Evolutionary conservation across 805 yeast species (phyloP).

Genomic region (Candida jianshihensis): DNA sequence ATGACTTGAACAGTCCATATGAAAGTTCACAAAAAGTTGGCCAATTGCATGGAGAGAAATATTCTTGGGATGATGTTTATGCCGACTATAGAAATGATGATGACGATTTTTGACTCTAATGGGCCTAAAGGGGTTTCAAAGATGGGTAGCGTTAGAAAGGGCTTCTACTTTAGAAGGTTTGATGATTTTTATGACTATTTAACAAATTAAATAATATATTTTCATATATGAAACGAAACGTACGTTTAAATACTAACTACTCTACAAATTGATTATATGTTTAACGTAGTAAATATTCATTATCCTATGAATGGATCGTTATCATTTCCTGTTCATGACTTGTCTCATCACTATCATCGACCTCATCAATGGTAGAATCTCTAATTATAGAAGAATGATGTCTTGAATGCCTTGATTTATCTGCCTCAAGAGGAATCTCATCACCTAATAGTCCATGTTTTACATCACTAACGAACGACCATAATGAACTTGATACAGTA

Average conservation of each 20-base stretch:
- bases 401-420: neutral
- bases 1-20: constrained; percentile 18
- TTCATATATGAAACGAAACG: neutral
- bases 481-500: constrained; percentile 33
- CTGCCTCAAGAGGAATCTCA: constrained; percentile 9
- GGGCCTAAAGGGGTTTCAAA: no score
- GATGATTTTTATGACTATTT: neutral
- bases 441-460: constrained; percentile 34
- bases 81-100: constrained; percentile 23
- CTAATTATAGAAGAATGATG: neutral
- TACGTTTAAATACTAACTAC: neutral
- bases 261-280: no score
- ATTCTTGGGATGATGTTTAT: constrained; percentile 25
- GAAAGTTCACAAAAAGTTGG: constrained; percentile 17
- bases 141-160: no score
- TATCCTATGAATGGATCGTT: constrained; percentile 8
- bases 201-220: no score
- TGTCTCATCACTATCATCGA: constrained; percentile 2
- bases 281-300: no score
- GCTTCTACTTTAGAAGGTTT: neutral
- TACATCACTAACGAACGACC: constrained; percentile 47
- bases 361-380: neutral
- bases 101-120: constrained; percentile 12
- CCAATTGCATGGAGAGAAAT: constrained; percentile 12
- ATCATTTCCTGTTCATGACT: constrained; percentile 19